Evolutionary conservation across 2,329 filamentous ascomycete genomes (phyloP), one percentile per base, ranked within the genome.

Genomic region (Diaporthe batatas): DNA sequence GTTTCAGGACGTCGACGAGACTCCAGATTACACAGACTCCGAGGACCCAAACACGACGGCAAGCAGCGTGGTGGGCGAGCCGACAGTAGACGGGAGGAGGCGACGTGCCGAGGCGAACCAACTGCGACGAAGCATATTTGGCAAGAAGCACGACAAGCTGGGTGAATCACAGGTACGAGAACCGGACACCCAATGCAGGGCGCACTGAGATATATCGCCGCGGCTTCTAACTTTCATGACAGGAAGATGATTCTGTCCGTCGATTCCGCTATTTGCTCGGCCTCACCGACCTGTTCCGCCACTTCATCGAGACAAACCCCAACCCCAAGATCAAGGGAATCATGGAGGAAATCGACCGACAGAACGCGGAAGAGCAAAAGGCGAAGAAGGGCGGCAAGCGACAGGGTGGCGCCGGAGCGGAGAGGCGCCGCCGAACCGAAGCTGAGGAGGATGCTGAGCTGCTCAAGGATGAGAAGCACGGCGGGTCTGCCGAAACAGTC

Each of bases 291-390:
- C 88, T 99, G 25, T 99, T 99, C 86, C 94, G 97, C 76, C 96
- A 99, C 84, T 99, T 99, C 83, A 99, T 99, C 84, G 95, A 98
- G 80, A 94, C 95, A 11, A 99, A 98, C 80, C 96, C 95, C 6
- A 95, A 99, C 80, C 96, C 96, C 21, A 94, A 94, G 78, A 96
- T 98, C 79, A 94, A 96, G 78, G 94, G 97, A 73, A 94, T 98
- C 77, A 96, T 98, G 89, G 89, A 90, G 67, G 94, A 98, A 83
- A 98, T 98, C 79, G 96, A 99, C 83, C 92, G 94, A 59, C 95
- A 98, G 81, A 97, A 98, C 81, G 91, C 89, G 16, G 94, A 95
- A 77, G 89, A 91, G 39, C 86, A 87, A 51, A 92, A 89, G 75
- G 87, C 87, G 12, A 94, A 94, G 83, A 95, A 95, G 77, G 92